phyloP scores from a whole-genome alignment of 305 asterid species.

The Fraxinus sp. region DNA sequence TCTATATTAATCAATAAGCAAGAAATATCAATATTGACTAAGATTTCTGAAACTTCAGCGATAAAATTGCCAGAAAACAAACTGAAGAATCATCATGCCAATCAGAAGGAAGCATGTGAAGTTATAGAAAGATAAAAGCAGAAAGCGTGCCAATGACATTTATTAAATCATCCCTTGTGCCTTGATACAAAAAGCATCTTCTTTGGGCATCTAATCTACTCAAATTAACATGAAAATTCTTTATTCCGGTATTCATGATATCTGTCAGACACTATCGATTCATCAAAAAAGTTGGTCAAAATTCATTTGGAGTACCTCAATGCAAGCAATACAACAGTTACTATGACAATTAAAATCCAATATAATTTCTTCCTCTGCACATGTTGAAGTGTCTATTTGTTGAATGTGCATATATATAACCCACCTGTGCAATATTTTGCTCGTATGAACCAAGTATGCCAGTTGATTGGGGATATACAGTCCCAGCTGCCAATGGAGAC shows the following conservation, averaged over 20 bases:
- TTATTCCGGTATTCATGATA: not conserved
- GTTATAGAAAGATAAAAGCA: not conserved
- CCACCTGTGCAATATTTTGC: slow-evolving; percentile 86
- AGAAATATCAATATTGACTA: not conserved
- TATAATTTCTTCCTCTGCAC: not conserved
- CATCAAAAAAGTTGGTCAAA: not conserved
- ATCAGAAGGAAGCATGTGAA: not conserved
- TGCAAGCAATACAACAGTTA: not conserved
- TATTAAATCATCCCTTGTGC: not conserved
- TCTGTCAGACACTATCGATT: not conserved
- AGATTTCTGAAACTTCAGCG: not conserved
- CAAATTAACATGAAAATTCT: not conserved
- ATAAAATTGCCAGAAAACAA: not conserved
- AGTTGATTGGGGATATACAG: slow-evolving; percentile 73
- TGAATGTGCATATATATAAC: slow-evolving; percentile 24
- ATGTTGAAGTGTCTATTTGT: slow-evolving; percentile 17
- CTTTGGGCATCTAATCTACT: not conserved
- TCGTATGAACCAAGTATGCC: slow-evolving; percentile 96
- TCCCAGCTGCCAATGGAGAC: slow-evolving; percentile 78
- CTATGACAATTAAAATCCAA: not conserved
- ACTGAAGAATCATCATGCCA: not conserved
- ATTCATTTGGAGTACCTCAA: not conserved
- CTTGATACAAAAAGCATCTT: not conserved
- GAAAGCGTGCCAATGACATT: not conserved
- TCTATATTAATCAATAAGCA: not conserved